These are phyloP conservation scores for Pezicula carpinea DNA, from an alignment of 2,329 filamentous ascomycete species.

Conservation along the genomic window DNA sequence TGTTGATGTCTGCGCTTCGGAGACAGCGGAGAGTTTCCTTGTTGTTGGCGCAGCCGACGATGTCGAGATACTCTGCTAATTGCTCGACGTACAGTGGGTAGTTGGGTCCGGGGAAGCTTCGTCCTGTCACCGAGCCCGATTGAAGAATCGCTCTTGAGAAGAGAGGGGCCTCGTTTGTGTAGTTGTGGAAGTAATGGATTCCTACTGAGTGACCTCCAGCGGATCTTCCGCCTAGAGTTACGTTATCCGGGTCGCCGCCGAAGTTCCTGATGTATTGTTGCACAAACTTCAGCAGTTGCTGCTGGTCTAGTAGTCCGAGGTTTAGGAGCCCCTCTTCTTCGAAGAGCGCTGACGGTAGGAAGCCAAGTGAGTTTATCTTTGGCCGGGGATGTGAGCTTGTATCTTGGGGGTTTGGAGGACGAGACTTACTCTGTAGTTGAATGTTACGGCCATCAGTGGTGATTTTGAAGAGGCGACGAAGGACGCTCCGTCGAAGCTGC, in stretches of 20 bases:
- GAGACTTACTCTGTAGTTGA: not conserved
- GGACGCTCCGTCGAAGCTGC: not conserved
- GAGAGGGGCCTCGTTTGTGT: not conserved
- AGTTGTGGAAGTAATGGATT: not conserved
- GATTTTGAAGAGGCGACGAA: not conserved
- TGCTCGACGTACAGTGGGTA: not conserved
- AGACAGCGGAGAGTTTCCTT: not conserved
- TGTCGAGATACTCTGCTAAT: not conserved
- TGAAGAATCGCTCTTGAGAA: not conserved
- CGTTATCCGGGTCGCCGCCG: conserved; percentile 35
- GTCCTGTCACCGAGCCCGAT: not conserved
- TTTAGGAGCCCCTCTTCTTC: conserved; percentile 1
- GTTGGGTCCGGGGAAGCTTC: not conserved
- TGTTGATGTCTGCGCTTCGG: not conserved
- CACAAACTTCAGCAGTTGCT: conserved; percentile 24
- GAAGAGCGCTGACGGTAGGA: not conserved
- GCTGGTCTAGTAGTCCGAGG: not conserved
- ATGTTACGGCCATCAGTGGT: not conserved
- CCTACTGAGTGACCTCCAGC: not conserved
- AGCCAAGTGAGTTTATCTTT: not conserved
- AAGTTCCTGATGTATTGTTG: conserved; percentile 36
- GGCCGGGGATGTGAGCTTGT: not conserved
- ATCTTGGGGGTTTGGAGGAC: not conserved
- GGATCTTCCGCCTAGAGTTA: conserved; percentile 37
- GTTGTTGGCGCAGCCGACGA: not conserved